Evolutionary conservation across 345 rosid genomes (phyloP), one percentile per base, ranked within the genome.

Genomic region (Turritis glabra): DNA sequence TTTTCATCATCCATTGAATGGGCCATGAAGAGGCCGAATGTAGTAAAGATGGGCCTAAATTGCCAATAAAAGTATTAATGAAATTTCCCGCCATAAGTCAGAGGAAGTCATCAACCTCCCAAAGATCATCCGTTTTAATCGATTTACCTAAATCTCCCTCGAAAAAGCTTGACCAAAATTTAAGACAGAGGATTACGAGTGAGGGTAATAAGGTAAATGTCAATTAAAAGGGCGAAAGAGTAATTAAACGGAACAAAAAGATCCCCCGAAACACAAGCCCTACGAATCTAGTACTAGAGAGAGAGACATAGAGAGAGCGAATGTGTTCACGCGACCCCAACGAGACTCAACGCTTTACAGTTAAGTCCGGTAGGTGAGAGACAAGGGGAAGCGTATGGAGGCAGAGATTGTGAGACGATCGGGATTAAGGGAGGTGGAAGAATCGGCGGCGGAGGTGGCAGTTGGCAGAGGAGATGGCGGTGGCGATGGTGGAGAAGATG

Each of bases 401-500:
- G 69, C 47, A 60, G 64, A 54, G 47, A 53, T 11, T 26, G 30
- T 8, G 46, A 64, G 67, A 77, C 67, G 72, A 77, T 51, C 74
- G 80, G 86, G 78, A 33, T 37, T 59, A 10, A 59, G 62, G 7
- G 73, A 21, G 17, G 54, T 64, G 27, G 81, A 71, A 50, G 73
- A 38, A 73, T 44, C 44, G 46, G 62, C 64, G 53, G 56, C 33
- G 8, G 33, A 64, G 43, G 48, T 22, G 35, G 40, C 41, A 17
- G 82, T 40, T 48, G 50, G 64, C 18, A 74, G 70, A 60, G 75
- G 59, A 37, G 63, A 55, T 21, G 77, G 72, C n/a, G 69, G 72
- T 19, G 81, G 76, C 18, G 84, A 59, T 37, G 71, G 74, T 15
- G 81, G 77, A 19, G 76, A 76, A 13, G 86, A 65, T 52, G 71